These are phyloP conservation scores for Trametes pubescens DNA, from an alignment of 1,284 basidiomycete species.

Conservation along the genomic window DNA sequence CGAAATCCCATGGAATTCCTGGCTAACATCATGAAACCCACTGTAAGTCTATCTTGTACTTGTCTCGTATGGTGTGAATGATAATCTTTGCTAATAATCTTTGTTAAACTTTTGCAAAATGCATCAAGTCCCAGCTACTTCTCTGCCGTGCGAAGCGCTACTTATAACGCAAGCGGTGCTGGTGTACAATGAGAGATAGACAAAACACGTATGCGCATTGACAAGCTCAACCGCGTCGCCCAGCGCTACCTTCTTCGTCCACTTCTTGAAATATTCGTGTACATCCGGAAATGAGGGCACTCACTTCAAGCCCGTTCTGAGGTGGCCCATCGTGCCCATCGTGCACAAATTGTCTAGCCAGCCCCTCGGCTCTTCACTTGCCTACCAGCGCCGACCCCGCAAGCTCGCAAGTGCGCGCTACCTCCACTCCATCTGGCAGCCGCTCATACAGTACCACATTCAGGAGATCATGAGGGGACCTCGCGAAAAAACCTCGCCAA, in stretches of 20 bases:
- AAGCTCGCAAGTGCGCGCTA: slow-evolving; percentile 41
- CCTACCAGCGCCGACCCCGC: neutral
- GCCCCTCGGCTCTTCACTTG: slow-evolving; percentile 7
- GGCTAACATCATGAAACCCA: too few species aligned
- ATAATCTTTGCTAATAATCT: too few species aligned
- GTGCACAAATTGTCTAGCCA: slow-evolving; percentile 41
- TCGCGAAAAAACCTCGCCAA: too few species aligned
- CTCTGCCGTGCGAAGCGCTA: slow-evolving; percentile 36
- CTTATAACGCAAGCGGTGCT: neutral
- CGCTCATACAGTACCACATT: too few species aligned
- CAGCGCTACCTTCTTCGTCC: slow-evolving; percentile 43
- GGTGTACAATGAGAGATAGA: neutral
- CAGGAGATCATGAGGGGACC: too few species aligned
- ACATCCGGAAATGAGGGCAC: slow-evolving; percentile 41
- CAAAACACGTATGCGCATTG: slow-evolving; percentile 40
- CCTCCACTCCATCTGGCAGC: too few species aligned
- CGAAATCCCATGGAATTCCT: too few species aligned
- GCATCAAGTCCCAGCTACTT: too few species aligned
- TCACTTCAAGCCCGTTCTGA: slow-evolving; percentile 42
- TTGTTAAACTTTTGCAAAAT: too few species aligned
- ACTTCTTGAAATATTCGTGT: slow-evolving; percentile 38
- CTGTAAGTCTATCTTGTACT: too few species aligned
- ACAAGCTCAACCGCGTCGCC: slow-evolving; percentile 42
- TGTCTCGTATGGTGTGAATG: too few species aligned
- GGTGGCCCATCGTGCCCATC: slow-evolving; percentile 45